Base-by-base conservation (phyloP, 352 stramenopile species). In the Hyphochytrium catenoides region DNA sequence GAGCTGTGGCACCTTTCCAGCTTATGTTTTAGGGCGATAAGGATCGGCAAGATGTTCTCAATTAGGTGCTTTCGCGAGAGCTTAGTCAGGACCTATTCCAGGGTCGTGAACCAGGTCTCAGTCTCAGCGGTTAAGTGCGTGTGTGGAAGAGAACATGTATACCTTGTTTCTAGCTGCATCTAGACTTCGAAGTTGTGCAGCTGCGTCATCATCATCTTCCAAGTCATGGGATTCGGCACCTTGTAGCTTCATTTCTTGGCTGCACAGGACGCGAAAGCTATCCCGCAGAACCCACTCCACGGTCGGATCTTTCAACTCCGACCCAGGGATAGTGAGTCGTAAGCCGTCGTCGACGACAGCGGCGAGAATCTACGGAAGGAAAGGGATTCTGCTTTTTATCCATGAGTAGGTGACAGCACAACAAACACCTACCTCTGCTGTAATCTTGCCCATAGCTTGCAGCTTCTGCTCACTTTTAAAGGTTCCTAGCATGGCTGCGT, bases 11-110 rank as follows among this genome's bases (percentile, higher is more conserved):
- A 88, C 14, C 58, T 62, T 43, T 96, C 81, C 17, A 98, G 60
- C 20, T 82, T 75, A 37, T 79, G 70, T 51, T 96, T 96, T 21
- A 98, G 61, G 12, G 76, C 85, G 36, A 92, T 90, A 14, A 98
- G 52, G 25, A 96, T 83, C 0, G 89, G 89, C 7, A 98, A 68
- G 2, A 97, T 61, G 32, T 93, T 93, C 52, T 96, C 86, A 22
- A 96, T 57, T 28, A 96, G 75, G 48, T 96, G 93, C 53, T 95
- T 95, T 46, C 84, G 74, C 24, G 78, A 93, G 53, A 97, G 83
- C 38, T 94, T 95, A 0, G 71, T 85, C 1, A 95, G 55, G 17
- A 97, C n/a, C n/a, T n/a, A n/a, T n/a, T n/a, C n/a, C n/a, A n/a
- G n/a, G n/a, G n/a, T n/a, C n/a, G n/a, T n/a, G n/a, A n/a, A n/a